Conservation (phyloP, 495 filamentous ascomycete genomes). For the Tuber umbilicatum region DNA sequence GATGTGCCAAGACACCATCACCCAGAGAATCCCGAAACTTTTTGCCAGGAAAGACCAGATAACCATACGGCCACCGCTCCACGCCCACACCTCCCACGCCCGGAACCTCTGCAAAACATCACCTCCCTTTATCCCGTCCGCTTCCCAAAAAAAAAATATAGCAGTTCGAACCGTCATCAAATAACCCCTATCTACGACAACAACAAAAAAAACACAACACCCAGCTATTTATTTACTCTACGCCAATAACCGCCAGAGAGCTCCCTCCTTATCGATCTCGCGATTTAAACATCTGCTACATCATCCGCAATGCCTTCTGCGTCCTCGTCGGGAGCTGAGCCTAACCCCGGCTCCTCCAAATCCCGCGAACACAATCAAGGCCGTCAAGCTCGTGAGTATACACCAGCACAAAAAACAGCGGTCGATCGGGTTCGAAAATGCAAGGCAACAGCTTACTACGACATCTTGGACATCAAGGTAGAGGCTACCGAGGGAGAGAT, state of each 20-base stretch:
- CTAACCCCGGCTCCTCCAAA: constrained; percentile 55
- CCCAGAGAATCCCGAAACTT: constrained; percentile 15
- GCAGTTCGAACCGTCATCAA: neutral
- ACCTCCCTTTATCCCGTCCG: constrained; percentile 15
- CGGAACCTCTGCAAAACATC: neutral
- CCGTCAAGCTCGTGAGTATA: constrained; percentile 83
- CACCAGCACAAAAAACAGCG: constrained; percentile 79
- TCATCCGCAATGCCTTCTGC: constrained; percentile 64
- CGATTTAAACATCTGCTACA: neutral
- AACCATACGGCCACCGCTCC: constrained; percentile 18
- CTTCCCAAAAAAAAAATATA: neutral
- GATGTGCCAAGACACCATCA: constrained; percentile 20
- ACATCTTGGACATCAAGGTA: constrained; percentile 63
- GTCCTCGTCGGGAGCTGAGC: constrained; percentile 65
- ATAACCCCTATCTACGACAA: neutral
- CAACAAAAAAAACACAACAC: constrained; percentile 3
- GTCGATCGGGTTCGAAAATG: constrained; percentile 82
- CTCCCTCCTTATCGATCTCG: neutral
- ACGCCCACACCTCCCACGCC: constrained; percentile 1
- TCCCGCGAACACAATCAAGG: constrained; percentile 86
- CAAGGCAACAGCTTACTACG: constrained; percentile 79
- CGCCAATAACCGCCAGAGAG: constrained; percentile 6
- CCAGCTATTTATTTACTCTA: neutral
- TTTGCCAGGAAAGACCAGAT: constrained; percentile 29
- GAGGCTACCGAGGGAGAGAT: constrained; percentile 71